Conservation (phyloP, 2,329 filamentous ascomycete species). For the Ophiocordyceps camponoti-saundersi region DNA sequence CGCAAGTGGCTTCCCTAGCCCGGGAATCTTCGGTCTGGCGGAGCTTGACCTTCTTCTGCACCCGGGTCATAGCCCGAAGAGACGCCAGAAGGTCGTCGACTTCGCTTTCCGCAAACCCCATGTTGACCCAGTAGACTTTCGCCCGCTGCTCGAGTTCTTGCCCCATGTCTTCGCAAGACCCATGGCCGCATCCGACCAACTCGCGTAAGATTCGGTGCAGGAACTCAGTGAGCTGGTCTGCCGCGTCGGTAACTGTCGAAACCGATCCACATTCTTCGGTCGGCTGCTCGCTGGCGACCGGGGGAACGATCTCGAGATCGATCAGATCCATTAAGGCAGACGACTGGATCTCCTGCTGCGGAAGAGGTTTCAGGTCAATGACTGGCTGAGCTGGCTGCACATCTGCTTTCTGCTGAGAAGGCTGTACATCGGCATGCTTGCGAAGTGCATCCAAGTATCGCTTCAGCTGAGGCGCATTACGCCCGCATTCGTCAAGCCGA, state of each 20-base stretch:
- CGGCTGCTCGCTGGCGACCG: neutral
- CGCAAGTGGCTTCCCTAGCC: neutral
- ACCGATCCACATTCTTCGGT: neutral
- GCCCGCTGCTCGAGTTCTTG: constrained; percentile 10
- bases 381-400: neutral
- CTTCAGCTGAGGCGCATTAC: neutral
- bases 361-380: neutral
- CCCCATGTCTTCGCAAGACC: neutral
- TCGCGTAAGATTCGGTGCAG: neutral
- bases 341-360: neutral
- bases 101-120: constrained; percentile 9
- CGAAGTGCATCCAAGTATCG: neutral
- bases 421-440: neutral
- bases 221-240: neutral
- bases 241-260: neutral
- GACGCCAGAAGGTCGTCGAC: constrained; percentile 6
- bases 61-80: constrained; percentile 7
- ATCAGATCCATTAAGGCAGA: neutral
- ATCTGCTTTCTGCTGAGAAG: neutral
- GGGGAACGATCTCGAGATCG: neutral
- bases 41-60: constrained; percentile 8
- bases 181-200: neutral
- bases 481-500: neutral
- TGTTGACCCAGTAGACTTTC: constrained; percentile 9
- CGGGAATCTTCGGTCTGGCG: neutral